Evolutionary conservation across 768 basidiomycete genomes (phyloP).

Genomic region (Boletus barrowsii): DNA sequence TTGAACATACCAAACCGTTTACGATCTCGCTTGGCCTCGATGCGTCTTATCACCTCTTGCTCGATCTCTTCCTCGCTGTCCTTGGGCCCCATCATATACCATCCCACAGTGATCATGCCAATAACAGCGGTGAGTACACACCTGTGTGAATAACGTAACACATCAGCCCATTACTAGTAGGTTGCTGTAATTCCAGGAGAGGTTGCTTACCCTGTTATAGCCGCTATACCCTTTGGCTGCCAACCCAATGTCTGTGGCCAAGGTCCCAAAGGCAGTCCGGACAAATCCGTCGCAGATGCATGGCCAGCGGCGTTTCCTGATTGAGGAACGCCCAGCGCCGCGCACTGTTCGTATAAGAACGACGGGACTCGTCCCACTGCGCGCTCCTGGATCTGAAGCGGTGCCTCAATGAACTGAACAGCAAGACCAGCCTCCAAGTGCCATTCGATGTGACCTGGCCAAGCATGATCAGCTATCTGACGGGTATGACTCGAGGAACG

Average conservation of each 20-base stretch:
- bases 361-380: constrained; percentile 48
- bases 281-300: constrained; percentile 64
- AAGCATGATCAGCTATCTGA: neutral
- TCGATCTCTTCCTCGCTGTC: constrained; percentile 82
- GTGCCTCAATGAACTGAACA: constrained; percentile 80
- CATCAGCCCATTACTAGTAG: neutral
- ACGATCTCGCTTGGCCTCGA: constrained; percentile 50
- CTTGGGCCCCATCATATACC: constrained; percentile 79
- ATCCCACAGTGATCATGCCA: constrained; percentile 79
- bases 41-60: constrained; percentile 53
- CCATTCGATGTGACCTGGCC: constrained; percentile 79
- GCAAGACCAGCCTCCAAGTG: constrained; percentile 84
- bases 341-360: constrained; percentile 69
- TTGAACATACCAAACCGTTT: constrained; percentile 36
- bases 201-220: constrained; percentile 62
- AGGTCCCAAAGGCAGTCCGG: constrained; percentile 64
- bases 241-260: constrained; percentile 72
- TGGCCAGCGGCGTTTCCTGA: constrained; percentile 90
- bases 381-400: constrained; percentile 62
- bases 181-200: neutral
- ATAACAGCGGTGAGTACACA: constrained; percentile 81
- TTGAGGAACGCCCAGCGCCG: constrained; percentile 49
- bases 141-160: constrained; percentile 37
- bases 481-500: constrained; percentile 25
- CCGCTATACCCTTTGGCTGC: constrained; percentile 68